Evolutionary conservation across 1,284 basidiomycete genomes (phyloP).

Genomic region (Somion occarium): DNA sequence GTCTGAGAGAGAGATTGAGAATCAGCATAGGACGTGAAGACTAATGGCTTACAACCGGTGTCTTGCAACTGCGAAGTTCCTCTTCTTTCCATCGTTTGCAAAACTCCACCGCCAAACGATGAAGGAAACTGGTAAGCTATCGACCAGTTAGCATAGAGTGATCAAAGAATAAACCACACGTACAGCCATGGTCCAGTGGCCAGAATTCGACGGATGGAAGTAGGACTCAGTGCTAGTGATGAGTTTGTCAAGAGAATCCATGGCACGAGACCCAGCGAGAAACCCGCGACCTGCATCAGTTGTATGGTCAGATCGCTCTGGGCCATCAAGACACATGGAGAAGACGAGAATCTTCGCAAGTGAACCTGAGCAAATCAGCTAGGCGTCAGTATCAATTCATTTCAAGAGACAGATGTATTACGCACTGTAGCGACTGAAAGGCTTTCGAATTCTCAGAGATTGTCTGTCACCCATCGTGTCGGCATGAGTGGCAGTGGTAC

Average conservation of each 20-base stretch:
- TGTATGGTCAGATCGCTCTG: constrained; percentile 41
- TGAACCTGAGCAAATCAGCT: constrained; percentile 46
- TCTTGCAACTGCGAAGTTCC: constrained; percentile 75
- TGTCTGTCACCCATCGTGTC: constrained; percentile 61
- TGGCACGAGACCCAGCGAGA: constrained; percentile 83
- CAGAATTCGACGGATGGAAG: constrained; percentile 86
- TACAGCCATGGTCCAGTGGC: constrained; percentile 63
- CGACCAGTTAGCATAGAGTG: not conserved
- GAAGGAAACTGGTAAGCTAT: constrained; percentile 72
- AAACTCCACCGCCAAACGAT: constrained; percentile 80
- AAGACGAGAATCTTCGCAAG: constrained; percentile 89
- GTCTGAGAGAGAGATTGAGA: constrained; percentile 33
- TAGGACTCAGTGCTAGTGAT: constrained; percentile 92
- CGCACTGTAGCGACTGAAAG: constrained; percentile 67
- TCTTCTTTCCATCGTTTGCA: constrained; percentile 83
- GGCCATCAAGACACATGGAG: constrained; percentile 86
- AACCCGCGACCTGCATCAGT: constrained; percentile 43
- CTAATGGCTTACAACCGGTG: constrained; percentile 55
- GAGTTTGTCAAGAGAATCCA: constrained; percentile 86
- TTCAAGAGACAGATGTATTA: constrained; percentile 8
- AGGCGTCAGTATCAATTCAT: not conserved
- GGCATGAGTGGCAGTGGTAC: constrained; percentile 61
- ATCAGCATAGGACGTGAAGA: not conserved
- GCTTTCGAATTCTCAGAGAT: constrained; percentile 75
- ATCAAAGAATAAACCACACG: constrained; percentile 15